Evolutionary conservation across 108 stramenopile genomes (phyloP).

Genomic region (Epithemia pelagica): DNA sequence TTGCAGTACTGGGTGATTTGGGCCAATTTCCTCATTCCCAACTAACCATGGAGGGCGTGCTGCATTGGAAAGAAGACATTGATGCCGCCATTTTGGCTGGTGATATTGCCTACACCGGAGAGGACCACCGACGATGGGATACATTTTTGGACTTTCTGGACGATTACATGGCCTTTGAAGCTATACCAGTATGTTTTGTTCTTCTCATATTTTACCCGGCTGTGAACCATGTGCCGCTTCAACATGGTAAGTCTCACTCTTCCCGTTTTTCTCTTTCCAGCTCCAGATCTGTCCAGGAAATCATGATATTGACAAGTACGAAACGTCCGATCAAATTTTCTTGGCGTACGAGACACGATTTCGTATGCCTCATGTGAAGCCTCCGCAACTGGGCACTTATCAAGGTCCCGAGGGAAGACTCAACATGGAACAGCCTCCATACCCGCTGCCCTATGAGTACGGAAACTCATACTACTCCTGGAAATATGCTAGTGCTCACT

Average conservation of each 20-base stretch:
- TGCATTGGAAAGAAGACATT: conserved; percentile 17
- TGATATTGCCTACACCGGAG: conserved; percentile 72
- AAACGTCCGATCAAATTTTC: conserved; percentile 46
- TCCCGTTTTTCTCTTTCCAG: conserved; percentile 1
- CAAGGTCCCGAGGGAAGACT: conserved; percentile 33
- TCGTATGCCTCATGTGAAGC: conserved; percentile 68
- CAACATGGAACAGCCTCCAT: conserved; percentile 53
- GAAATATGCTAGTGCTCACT: conserved; percentile 55
- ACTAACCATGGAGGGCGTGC: conserved; percentile 31
- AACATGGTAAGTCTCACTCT: no score
- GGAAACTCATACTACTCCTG: conserved; percentile 82
- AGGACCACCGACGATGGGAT: conserved; percentile 72
- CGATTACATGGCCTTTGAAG: conserved; percentile 35
- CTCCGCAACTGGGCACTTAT: conserved; percentile 40
- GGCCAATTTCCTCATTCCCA: conserved; percentile 42
- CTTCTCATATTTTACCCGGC: no score
- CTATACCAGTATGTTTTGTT: conserved; percentile 29
- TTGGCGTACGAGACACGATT: conserved; percentile 68
- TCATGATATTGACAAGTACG: conserved; percentile 69
- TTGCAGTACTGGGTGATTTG: conserved; percentile 48
- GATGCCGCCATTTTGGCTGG: conserved; percentile 62
- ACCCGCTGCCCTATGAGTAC: conserved; percentile 65
- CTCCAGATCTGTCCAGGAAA: conserved; percentile 30
- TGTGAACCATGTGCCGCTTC: no score
- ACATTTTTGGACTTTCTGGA: conserved; percentile 79